phyloP scores from a whole-genome alignment of 129 eudicot species.

The Solidago caesia region DNA sequence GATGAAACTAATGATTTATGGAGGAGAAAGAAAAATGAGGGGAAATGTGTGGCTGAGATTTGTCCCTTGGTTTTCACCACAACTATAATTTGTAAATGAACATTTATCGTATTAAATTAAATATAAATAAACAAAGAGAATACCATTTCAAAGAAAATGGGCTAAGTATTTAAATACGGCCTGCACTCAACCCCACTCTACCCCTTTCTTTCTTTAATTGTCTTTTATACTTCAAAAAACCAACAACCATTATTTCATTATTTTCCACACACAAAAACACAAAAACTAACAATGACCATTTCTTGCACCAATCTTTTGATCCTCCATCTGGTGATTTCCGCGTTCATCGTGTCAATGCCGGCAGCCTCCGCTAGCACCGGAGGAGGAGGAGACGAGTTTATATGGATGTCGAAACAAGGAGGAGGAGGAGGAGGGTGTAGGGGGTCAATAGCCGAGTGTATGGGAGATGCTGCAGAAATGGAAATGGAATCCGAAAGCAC shows the following conservation, averaged over 20 bases:
- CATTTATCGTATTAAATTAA: too few species aligned
- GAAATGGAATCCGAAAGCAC: conserved; percentile 71
- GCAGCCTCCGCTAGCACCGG: conserved; percentile 17
- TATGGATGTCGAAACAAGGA: conserved; percentile 39
- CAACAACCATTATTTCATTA: conserved; percentile 1
- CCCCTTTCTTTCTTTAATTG: background rate
- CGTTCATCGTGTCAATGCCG: conserved; percentile 21
- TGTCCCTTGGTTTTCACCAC: too few species aligned
- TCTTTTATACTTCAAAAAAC: conserved; percentile 14
- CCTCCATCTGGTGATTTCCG: conserved; percentile 29
- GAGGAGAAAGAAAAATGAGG: too few species aligned
- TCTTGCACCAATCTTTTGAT: conserved; percentile 25
- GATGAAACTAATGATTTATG: too few species aligned
- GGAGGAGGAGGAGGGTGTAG: conserved; percentile 44
- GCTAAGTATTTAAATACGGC: conserved; percentile 23
- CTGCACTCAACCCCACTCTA: conserved; percentile 3
- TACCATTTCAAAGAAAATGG: background rate
- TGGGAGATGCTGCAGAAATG: conserved; percentile 43
- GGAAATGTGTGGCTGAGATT: too few species aligned
- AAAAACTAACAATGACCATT: conserved; percentile 31
- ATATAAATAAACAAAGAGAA: background rate
- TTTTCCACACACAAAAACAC: conserved; percentile 16
- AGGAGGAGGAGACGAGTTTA: conserved; percentile 30
- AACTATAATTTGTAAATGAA: too few species aligned
- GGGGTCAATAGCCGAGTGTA: conserved; percentile 78